Percentiles rank a stretch among this genome's conserved stretches.
These are phyloP conservation scores for Zhuliangozyma blackwelliae DNA, from an alignment of 1,139 yeast species.

Conservation along the genomic window DNA sequence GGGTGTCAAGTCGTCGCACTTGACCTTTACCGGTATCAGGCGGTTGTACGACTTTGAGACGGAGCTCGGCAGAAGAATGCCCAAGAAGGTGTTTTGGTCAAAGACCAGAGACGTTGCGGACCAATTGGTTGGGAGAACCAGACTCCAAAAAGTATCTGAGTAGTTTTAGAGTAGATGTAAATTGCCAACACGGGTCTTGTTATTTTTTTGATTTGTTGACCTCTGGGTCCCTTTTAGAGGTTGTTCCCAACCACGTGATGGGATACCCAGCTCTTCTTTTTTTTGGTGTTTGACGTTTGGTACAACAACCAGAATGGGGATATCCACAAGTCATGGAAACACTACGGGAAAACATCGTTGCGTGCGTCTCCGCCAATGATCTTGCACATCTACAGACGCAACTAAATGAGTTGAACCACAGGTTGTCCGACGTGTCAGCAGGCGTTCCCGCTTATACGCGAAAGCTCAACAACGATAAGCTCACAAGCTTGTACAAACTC, in stretches of 20 bases:
- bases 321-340: not conserved
- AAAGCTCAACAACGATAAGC: slow-evolving; percentile 4
- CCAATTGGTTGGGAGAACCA: slow-evolving; percentile 74
- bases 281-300: no score
- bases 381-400: not conserved
- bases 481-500: slow-evolving; percentile 3
- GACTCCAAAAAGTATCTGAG: slow-evolving; percentile 7
- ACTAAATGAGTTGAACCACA: not conserved
- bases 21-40: slow-evolving; percentile 69
- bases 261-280: no score
- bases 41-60: slow-evolving; percentile 84
- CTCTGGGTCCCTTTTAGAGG: no score
- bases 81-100: slow-evolving; percentile 84
- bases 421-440: not conserved
- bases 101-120: slow-evolving; percentile 73
- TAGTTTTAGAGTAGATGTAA: no score
- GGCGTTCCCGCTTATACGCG: slow-evolving; percentile 1
- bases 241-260: no score
- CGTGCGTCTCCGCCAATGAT: not conserved
- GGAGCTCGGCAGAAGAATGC: slow-evolving; percentile 74
- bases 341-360: not conserved
- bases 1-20: slow-evolving; percentile 77
- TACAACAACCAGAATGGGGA: no score
- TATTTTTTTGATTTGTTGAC: no score
- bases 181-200: no score